Percentiles rank a stretch among this genome's conserved stretches.
phyloP scores from a whole-genome alignment of 768 basidiomycete species.

The Asterophora parasitica region DNA sequence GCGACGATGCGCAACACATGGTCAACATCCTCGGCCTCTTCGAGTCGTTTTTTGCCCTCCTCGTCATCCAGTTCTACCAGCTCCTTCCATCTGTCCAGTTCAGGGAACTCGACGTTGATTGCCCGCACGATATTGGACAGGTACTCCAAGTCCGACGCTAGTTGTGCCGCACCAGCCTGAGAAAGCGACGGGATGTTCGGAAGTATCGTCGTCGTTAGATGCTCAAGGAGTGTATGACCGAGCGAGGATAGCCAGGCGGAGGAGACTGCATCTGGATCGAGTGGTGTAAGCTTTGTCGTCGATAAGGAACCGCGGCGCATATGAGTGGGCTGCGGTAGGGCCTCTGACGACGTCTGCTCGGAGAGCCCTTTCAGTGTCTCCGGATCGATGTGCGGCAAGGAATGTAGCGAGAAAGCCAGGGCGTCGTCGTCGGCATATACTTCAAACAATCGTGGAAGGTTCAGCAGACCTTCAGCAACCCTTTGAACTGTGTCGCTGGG shows the following conservation, averaged over 20 bases:
- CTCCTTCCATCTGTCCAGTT: constrained; percentile 76
- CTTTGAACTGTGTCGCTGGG: constrained; percentile 86
- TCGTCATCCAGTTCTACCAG: constrained; percentile 60
- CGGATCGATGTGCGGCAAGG: constrained; percentile 64
- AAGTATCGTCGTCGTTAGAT: constrained; percentile 66
- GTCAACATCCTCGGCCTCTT: constrained; percentile 25
- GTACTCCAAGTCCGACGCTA: constrained; percentile 84
- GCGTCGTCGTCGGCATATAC: constrained; percentile 92
- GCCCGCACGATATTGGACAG: constrained; percentile 87
- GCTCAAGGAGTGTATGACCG: constrained; percentile 71
- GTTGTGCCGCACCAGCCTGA: constrained; percentile 69
- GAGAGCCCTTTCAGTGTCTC: constrained; percentile 45
- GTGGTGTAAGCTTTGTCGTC: constrained; percentile 27
- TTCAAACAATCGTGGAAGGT: constrained; percentile 90
- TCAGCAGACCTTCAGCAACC: constrained; percentile 90
- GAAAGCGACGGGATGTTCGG: constrained; percentile 67
- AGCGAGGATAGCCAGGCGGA: constrained; percentile 91
- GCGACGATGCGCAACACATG: constrained; percentile 31
- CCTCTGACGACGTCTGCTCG: constrained; percentile 33
- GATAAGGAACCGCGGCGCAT: constrained; percentile 40
- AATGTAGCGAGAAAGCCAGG: constrained; percentile 81
- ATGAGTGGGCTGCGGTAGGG: constrained; percentile 27
- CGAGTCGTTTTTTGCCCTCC: constrained; percentile 31
- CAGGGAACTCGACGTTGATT: constrained; percentile 81
- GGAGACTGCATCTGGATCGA: constrained; percentile 77